phyloP scores from a whole-genome alignment of 1,284 basidiomycete genomes.

The Microbotryomycetes sp. region DNA sequence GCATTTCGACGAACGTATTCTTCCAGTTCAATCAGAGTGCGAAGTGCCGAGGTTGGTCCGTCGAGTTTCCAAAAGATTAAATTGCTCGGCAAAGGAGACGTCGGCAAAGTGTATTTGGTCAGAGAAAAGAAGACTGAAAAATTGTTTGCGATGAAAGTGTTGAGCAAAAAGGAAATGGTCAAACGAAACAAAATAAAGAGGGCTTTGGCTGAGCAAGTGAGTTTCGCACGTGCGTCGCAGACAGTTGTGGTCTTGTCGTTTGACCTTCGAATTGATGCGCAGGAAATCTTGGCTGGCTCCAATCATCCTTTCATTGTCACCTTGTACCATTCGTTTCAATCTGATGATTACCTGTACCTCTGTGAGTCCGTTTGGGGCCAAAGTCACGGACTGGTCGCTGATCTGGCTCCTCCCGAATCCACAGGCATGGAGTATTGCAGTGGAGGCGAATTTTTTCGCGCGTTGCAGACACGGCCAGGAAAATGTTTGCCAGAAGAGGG shows the following conservation, averaged over 20 bases:
- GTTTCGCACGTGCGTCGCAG: constrained; percentile 2
- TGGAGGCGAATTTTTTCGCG: constrained; percentile 98
- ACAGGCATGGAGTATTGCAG: constrained; percentile 93
- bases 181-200: constrained; percentile 97
- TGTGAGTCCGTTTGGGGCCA: too few relatives aligned
- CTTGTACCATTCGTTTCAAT: constrained; percentile 94
- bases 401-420: too few relatives aligned
- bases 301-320: constrained; percentile 99
- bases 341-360: constrained; percentile 92
- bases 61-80: constrained; percentile 90
- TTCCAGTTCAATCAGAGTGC: constrained; percentile 94
- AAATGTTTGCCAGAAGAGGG: constrained; percentile 94
- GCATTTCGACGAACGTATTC: constrained; percentile 89
- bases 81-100: constrained; percentile 90
- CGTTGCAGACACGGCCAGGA: constrained; percentile 85
- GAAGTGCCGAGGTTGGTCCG: constrained; percentile 83
- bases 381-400: too few relatives aligned
- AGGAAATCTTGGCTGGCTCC: constrained; percentile 85
- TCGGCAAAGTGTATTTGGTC: constrained; percentile 92
- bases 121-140: constrained; percentile 90
- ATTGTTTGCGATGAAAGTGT: constrained; percentile 93
- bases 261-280: background rate
- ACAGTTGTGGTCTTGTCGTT: background rate
- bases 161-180: constrained; percentile 97
- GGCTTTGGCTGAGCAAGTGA: constrained; percentile 78